Base-by-base conservation (phyloP, 2,329 filamentous ascomycete genomes). In the Microascus cirrosus region DNA sequence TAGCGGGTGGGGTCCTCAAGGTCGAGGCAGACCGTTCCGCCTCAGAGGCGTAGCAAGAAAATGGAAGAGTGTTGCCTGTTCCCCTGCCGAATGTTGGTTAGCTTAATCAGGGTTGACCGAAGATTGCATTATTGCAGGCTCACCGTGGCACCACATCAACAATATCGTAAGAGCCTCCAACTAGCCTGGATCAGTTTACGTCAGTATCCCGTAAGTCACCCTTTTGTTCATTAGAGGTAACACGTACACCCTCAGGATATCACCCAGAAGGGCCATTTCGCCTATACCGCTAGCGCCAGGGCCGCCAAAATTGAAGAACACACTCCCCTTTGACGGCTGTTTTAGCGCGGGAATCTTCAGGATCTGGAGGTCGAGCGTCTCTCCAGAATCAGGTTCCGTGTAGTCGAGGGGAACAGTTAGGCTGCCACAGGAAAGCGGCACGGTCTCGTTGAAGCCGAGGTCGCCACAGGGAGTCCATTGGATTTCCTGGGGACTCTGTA, bases 381-480 rank as follows among this genome's bases (percentile, higher is more conserved):
- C 58, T 10, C 57, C 61, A 28, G 62, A 61, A 11, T 64, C 56
- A 11, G 45, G 45, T 20, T 65, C 58, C 13, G 64, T 65, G 55
- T 71, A 72, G 59, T 72, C 70, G 1, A 71, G 64, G 2, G 70
- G 70, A 1, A 72, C 69, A 1, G 61, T 39, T 2, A 72, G 58
- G 20, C 57, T 69, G 1, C 64, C 68, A 59, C 70, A 72, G 13
- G 55, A 50, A 2, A 62, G 45, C 12, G 56, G 51, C 10, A 53
- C 51, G 7, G 54, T 59, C 11, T 34, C 56, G 25, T 58, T 39
- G 53, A 54, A 12, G 53, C 53, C 53, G 53, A 54, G 53, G 18
- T 54, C 32, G 32, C 32, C 53, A 22, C 53, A 56, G 28, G 36
- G 32, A 15, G 18, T 32, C 42, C 42, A 36, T 53, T 51, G n/a